Evolutionary conservation across 345 rosid genomes (phyloP).

Genomic region (Clausena lansium): DNA sequence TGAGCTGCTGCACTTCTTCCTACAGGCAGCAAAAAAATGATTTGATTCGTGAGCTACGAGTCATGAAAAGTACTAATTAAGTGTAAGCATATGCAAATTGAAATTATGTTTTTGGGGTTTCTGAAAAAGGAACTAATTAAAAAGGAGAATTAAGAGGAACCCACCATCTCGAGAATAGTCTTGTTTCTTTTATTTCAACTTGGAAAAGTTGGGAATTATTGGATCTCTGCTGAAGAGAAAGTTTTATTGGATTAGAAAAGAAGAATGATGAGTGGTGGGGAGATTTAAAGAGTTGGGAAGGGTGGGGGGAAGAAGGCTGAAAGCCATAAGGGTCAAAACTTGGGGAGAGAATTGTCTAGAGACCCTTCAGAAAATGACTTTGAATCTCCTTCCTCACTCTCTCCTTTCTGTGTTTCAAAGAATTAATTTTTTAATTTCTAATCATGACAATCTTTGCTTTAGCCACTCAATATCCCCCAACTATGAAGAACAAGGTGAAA

Average conservation of each 20-base stretch:
- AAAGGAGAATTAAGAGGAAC: constrained; percentile 20
- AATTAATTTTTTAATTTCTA: constrained; percentile 5
- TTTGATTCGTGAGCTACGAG: too few species aligned
- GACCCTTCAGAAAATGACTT: constrained; percentile 49
- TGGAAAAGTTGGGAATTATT: constrained; percentile 9
- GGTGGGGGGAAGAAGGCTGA: constrained; percentile 1
- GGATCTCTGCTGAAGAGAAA: constrained; percentile 22
- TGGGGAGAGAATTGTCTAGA: constrained; percentile 40
- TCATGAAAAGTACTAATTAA: too few species aligned
- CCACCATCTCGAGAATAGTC: constrained; percentile 46
- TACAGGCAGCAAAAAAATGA: constrained; percentile 12
- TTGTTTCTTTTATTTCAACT: background rate
- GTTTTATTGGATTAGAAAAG: constrained; percentile 26
- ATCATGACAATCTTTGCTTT: background rate
- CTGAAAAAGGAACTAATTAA: background rate
- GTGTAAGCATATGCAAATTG: background rate
- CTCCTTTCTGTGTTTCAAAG: background rate
- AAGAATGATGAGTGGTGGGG: constrained; percentile 33
- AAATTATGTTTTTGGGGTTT: background rate
- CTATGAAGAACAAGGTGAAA: background rate
- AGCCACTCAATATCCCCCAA: background rate
- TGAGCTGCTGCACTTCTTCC: constrained; percentile 46
- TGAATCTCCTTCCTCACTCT: background rate
- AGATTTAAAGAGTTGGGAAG: constrained; percentile 34
- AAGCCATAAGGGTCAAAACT: constrained; percentile 20